Evolutionary conservation across 176 grass and related monocot genomes (phyloP), one percentile per base, ranked within the genome.

Genomic region (Avena eriantha): DNA sequence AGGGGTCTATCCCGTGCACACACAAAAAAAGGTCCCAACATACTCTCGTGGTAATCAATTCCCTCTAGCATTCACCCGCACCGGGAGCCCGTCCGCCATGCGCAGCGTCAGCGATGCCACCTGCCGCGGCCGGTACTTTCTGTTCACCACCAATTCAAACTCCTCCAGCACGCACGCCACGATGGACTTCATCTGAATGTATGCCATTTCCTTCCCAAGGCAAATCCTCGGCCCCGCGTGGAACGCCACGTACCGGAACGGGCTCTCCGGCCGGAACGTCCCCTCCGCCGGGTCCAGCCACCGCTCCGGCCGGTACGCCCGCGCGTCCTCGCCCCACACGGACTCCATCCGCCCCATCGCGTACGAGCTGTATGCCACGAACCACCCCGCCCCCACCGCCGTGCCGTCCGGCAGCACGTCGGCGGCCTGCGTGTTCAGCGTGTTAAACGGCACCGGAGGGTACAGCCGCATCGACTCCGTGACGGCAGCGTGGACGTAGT

Each of bases 141-240:
- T 74, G 19, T 82, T 66, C 18, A 94, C 88, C 4, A 1, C 53
- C 5, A 91, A 7, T 7, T 63, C 46, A 29, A 94, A 85, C 60
- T 73, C 87, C 35, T 91, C 84, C 21, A 94, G 51, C 82, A 97
- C 46, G 69, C 76, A 86, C 11, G 88, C 92, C 21, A 86, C 87
- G 18, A 94, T 80, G 4, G 88, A 91, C 74, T 97, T 97, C 95
- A 97, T 93, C 84, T 94, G 90, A 26, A 93, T 91, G 85, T 94
- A 94, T 0, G 95, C 90, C 90, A 92, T 97, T 56, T 97, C 95
- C 82, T 94, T 97, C 16, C 92, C 95, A 12, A 94, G 60, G 23
- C 92, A 97, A 49, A 92, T 31, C 84, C 92, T 89, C 8, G 92
- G 92, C 33, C 95, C 92, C 8, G 83, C 92, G 80, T 97, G 91